Evolutionary conservation across 768 basidiomycete species (phyloP).

Genomic region (Hemileccinum impolitum): DNA sequence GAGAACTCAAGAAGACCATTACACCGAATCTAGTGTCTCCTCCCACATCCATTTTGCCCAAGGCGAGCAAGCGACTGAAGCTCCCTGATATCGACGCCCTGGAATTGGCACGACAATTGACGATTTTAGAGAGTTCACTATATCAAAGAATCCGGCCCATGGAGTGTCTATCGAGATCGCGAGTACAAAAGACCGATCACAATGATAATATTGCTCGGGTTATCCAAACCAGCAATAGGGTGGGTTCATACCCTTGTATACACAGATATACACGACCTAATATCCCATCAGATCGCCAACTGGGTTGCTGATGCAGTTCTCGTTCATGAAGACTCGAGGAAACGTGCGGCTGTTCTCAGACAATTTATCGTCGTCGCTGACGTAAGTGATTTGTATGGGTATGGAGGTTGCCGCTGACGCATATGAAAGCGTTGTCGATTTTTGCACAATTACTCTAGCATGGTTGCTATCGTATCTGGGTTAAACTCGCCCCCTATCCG

Average conservation of each 20-base stretch:
- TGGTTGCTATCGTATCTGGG: constrained; percentile 94
- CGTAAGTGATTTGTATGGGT: constrained; percentile 45
- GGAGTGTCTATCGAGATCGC: constrained; percentile 85
- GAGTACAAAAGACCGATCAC: constrained; percentile 69
- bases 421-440: constrained; percentile 74
- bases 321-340: constrained; percentile 74
- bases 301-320: constrained; percentile 92
- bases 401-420: background rate
- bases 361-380: constrained; percentile 91
- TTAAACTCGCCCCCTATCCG: constrained; percentile 92
- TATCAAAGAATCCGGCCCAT: constrained; percentile 87
- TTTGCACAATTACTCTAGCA: constrained; percentile 94
- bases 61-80: constrained; percentile 67
- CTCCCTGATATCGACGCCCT: constrained; percentile 83
- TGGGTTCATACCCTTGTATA: constrained; percentile 32
- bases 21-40: constrained; percentile 56
- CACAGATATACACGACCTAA: background rate
- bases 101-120: constrained; percentile 90
- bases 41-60: constrained; percentile 75
- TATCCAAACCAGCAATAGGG: constrained; percentile 85
- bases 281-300: constrained; percentile 68
- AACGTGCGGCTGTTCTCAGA: constrained; percentile 78
- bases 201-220: constrained; percentile 83
- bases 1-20: constrained; percentile 54
- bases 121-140: constrained; percentile 82